Evolutionary conservation across 2,329 filamentous ascomycete species (phyloP).

Genomic region (Aspergillus phoenicis): DNA sequence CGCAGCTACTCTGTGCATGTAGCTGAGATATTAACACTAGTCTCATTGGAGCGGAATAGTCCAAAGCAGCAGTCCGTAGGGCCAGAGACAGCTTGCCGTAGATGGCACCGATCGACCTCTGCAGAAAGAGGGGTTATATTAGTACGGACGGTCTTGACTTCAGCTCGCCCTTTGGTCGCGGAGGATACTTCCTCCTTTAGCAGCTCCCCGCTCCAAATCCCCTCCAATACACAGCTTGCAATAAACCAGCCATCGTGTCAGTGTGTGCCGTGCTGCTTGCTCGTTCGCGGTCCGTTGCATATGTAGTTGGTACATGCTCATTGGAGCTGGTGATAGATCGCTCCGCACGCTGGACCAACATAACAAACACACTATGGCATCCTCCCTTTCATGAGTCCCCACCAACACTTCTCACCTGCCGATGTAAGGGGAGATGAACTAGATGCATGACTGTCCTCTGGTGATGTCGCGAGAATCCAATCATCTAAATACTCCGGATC

Average conservation of each 20-base stretch:
- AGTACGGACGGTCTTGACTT: not conserved
- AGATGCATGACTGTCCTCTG: not conserved
- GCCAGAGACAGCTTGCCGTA: not conserved
- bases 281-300: not conserved
- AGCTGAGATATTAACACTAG: not conserved
- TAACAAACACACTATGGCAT: not conserved
- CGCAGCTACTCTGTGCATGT: not conserved
- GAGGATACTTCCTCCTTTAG: conserved; percentile 2
- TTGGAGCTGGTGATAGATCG: not conserved
- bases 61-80: not conserved
- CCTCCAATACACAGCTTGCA: not conserved
- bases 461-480: not conserved
- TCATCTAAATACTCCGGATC: not conserved
- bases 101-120: not conserved
- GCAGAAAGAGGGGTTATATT: not conserved
- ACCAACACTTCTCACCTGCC: not conserved
- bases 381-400: not conserved
- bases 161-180: not conserved
- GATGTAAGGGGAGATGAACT: not conserved
- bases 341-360: not conserved
- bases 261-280: not conserved
- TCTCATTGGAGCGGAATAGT: not conserved
- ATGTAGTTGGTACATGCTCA: not conserved
- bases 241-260: not conserved
- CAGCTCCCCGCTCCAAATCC: not conserved